These are phyloP conservation scores for Fusarium sp. DNA, from an alignment of 2,329 filamentous ascomycete species.

Conservation along the genomic window DNA sequence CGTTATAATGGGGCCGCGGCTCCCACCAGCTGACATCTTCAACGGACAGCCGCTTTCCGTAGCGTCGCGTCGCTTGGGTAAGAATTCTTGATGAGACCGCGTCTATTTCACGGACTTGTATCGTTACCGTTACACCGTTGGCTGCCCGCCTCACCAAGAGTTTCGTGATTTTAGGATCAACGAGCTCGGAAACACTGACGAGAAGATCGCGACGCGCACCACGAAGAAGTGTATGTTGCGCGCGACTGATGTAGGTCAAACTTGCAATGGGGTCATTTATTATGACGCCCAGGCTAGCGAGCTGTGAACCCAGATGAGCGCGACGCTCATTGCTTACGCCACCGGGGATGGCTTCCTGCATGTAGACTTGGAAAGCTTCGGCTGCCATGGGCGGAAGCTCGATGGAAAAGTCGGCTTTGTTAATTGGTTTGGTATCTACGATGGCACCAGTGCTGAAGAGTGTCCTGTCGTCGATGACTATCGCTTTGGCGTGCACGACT, in stretches of 20 bases:
- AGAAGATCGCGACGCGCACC: not conserved
- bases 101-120: not conserved
- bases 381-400: not conserved
- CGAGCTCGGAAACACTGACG: not conserved
- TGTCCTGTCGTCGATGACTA: not conserved
- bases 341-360: not conserved
- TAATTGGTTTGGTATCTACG: not conserved
- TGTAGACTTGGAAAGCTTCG: not conserved
- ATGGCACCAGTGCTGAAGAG: not conserved
- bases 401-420: constrained; percentile 6
- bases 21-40: constrained; percentile 12
- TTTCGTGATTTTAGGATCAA: not conserved
- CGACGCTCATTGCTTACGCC: not conserved
- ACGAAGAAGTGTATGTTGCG: not conserved
- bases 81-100: not conserved
- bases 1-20: not conserved
- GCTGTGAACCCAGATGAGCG: not conserved
- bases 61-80: not conserved
- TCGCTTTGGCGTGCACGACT: not conserved
- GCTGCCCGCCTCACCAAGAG: not conserved
- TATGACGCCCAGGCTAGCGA: not conserved
- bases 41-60: not conserved
- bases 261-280: constrained; percentile 2
- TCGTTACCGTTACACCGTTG: not conserved
- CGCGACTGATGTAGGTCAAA: constrained; percentile 1